A percentile compares a stretch with the other conserved stretches of the same genome.
Conservation (phyloP, 306 rosid species). For the Trifolium repens region DNA sequence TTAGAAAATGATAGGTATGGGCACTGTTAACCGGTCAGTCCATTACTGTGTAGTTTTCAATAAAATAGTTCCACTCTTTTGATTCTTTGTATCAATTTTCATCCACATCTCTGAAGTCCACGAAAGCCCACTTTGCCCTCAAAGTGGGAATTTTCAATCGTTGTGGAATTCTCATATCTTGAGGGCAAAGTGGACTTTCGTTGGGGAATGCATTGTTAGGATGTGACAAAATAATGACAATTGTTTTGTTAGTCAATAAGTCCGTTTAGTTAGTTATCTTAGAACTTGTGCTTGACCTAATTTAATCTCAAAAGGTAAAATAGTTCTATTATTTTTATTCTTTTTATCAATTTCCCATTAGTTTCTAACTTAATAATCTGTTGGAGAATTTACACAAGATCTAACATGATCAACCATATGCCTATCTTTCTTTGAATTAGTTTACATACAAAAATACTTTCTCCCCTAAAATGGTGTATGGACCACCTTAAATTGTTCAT, state of each 20-base stretch:
- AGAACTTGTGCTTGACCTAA: background rate
- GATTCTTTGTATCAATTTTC: conserved; percentile 15
- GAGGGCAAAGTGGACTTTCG: too few relatives aligned
- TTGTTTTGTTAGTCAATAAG: background rate
- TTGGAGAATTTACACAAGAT: too few relatives aligned
- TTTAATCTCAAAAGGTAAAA: conserved; percentile 9
- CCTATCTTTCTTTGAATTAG: conserved; percentile 18
- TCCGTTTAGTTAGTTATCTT: background rate
- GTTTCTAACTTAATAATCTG: background rate
- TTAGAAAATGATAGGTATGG: conserved; percentile 8
- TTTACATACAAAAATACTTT: conserved; percentile 12
- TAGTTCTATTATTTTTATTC: background rate
- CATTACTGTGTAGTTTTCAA: background rate
- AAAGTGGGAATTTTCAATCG: too few relatives aligned
- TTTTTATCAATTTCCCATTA: conserved; percentile 8
- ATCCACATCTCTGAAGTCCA: background rate
- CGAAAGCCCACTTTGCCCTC: too few relatives aligned
- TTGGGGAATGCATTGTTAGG: too few relatives aligned
- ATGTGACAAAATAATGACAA: background rate
- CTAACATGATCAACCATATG: conserved; percentile 2
- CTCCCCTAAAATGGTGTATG: conserved; percentile 7
- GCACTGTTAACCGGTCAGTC: background rate
- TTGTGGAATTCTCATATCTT: too few relatives aligned
- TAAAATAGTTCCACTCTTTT: conserved; percentile 18
- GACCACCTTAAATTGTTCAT: conserved; percentile 17